phyloP scores from a whole-genome alignment of 2,329 filamentous ascomycete genomes.

The Colletotrichum ledebouriae region DNA sequence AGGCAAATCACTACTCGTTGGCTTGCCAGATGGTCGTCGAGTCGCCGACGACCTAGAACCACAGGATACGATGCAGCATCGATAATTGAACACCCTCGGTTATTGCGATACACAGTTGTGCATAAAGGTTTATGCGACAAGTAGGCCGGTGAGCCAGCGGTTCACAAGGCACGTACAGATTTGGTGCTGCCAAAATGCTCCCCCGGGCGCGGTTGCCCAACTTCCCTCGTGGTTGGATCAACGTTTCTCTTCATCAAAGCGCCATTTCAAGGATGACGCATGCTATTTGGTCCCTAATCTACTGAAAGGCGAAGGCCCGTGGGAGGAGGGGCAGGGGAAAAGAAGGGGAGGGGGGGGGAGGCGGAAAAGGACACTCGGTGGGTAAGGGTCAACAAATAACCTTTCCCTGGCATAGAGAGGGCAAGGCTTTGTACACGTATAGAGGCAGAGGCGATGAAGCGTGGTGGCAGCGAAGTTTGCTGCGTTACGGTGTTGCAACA shows the following conservation, averaged over 20 bases:
- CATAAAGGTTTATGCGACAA: constrained; percentile 1
- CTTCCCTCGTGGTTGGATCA: constrained; percentile 35
- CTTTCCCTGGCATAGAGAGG: constrained; percentile 35
- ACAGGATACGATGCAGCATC: background rate
- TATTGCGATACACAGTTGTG: constrained; percentile 10
- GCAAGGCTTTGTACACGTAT: background rate
- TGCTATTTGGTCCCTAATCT: constrained; percentile 29
- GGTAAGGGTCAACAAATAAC: constrained; percentile 37
- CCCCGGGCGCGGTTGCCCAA: constrained; percentile 24
- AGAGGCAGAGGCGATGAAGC: constrained; percentile 7
- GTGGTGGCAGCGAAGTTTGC: constrained; percentile 1
- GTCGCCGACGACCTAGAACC: background rate
- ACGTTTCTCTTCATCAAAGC: constrained; percentile 29
- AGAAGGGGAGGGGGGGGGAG: constrained; percentile 24
- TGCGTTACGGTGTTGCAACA: constrained; percentile 8
- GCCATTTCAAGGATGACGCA: constrained; percentile 26
- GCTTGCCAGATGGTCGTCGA: no score
- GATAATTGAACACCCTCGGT: background rate
- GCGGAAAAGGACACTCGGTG: constrained; percentile 32
- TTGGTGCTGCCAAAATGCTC: constrained; percentile 21
- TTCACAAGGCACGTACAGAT: background rate
- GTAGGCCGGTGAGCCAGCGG: background rate
- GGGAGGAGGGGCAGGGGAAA: constrained; percentile 15
- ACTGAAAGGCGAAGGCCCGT: constrained; percentile 27
- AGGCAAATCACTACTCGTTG: no score